Conservation (phyloP, 192 early-diverging fungal genomes). For the Entomortierella chlamydospora region DNA sequence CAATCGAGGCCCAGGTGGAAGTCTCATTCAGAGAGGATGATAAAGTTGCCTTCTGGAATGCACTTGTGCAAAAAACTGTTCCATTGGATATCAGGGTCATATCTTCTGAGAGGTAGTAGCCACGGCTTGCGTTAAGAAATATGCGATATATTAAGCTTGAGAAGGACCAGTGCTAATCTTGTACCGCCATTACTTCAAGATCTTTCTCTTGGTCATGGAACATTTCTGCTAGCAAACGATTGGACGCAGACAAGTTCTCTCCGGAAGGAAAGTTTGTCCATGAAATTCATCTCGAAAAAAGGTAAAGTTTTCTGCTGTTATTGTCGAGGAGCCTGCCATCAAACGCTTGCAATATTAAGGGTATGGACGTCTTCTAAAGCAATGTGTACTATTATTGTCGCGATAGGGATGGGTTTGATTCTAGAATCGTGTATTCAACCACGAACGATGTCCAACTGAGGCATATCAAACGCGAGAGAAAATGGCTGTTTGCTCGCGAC, state of each 20-base stretch:
- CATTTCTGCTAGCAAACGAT: slow-evolving; percentile 16
- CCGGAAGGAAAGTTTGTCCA: slow-evolving; percentile 38
- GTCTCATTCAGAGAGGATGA: slow-evolving; percentile 36
- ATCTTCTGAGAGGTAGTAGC: slow-evolving; percentile 19
- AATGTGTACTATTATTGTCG: no score
- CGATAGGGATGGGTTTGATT: slow-evolving; percentile 4
- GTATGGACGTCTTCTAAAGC: no score
- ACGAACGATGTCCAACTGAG: slow-evolving; percentile 21
- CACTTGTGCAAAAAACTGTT: slow-evolving; percentile 16
- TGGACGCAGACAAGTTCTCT: slow-evolving; percentile 21
- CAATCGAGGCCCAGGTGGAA: slow-evolving; percentile 19
- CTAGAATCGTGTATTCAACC: slow-evolving; percentile 19
- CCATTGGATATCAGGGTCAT: slow-evolving; percentile 40
- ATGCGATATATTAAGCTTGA: no score
- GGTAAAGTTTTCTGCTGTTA: slow-evolving; percentile 5
- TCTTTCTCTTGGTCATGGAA: slow-evolving; percentile 42
- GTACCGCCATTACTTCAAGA: not conserved
- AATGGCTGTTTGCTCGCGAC: slow-evolving; percentile 9
- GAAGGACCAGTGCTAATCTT: not conserved
- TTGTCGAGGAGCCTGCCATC: no score
- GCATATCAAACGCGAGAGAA: slow-evolving; percentile 22
- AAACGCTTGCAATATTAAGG: no score
- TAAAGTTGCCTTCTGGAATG: slow-evolving; percentile 44
- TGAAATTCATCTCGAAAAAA: slow-evolving; percentile 4
- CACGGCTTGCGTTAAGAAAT: not conserved